Percentiles rank a stretch among this genome's conserved stretches.
These are phyloP conservation scores for Sonneratia caseolaris DNA, from an alignment of 345 rosid genomes.

Conservation along the genomic window DNA sequence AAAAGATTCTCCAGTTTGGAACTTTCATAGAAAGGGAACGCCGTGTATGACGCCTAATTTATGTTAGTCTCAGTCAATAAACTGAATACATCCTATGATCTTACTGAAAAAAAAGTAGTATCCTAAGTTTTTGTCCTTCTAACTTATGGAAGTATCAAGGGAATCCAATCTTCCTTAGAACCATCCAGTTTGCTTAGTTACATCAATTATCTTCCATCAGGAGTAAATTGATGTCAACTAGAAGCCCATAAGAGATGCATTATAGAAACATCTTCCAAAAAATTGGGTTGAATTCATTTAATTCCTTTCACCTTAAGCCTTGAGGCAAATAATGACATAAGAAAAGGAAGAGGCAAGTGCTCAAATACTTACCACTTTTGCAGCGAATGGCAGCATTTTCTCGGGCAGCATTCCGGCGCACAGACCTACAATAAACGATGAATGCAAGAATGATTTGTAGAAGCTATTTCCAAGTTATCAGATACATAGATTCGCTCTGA, in stretches of 20 bases:
- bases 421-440: conserved; percentile 30
- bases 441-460: not conserved
- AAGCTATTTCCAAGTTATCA: not conserved
- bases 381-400: conserved; percentile 70
- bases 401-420: conserved; percentile 61
- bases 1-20: too few species aligned
- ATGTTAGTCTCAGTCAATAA: not conserved
- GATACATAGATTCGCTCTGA: not conserved
- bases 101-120: too few species aligned
- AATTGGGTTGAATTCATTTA: too few species aligned
- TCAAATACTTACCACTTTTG: conserved; percentile 60
- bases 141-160: too few species aligned
- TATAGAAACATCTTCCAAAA: not conserved
- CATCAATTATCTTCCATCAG: too few species aligned
- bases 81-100: too few species aligned
- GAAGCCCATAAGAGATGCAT: not conserved
- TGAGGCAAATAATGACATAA: not conserved
- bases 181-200: too few species aligned
- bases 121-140: too few species aligned
- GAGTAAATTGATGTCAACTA: not conserved
- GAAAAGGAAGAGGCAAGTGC: not conserved
- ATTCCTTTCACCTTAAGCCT: not conserved
- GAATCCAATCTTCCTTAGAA: too few species aligned
- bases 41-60: not conserved
- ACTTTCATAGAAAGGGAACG: too few species aligned